phyloP scores from a whole-genome alignment of 148 eudicot species.

The Euryodendron excelsum region DNA sequence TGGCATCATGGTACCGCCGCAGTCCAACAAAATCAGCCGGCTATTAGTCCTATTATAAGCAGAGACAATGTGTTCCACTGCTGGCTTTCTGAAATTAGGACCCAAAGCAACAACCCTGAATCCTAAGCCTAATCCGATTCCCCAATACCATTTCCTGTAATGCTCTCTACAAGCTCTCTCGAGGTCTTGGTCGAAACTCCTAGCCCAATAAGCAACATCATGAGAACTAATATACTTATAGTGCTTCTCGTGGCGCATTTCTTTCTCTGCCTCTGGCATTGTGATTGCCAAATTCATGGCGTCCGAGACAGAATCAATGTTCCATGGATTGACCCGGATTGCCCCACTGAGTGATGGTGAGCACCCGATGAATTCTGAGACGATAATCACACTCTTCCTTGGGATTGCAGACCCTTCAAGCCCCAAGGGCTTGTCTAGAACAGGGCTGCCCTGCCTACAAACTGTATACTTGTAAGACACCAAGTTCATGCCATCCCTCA shows the following conservation, averaged over 20 bases:
- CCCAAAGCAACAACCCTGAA: constrained; percentile 67
- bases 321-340: constrained; percentile 83
- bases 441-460: constrained; percentile 58
- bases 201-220: constrained; percentile 80
- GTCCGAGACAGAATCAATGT: constrained; percentile 58
- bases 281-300: constrained; percentile 51
- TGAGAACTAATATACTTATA: constrained; percentile 73
- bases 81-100: constrained; percentile 66
- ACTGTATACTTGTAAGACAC: constrained; percentile 74
- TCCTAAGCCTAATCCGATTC: constrained; percentile 70
- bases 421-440: constrained; percentile 43
- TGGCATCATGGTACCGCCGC: constrained; percentile 74
- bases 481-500: constrained; percentile 89
- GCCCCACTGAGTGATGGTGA: constrained; percentile 91
- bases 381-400: constrained; percentile 62
- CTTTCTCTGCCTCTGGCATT: constrained; percentile 56
- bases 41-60: constrained; percentile 46
- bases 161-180: constrained; percentile 80
- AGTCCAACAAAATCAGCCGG: constrained; percentile 67
- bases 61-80: constrained; percentile 53
- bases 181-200: constrained; percentile 73
- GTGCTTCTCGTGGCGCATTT: constrained; percentile 74
- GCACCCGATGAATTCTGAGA: constrained; percentile 85
- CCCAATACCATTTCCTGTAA: constrained; percentile 70
- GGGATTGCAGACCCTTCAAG: constrained; percentile 22